Conservation (phyloP, 164 flowering plant genomes). For the Buxus sempervirens region DNA sequence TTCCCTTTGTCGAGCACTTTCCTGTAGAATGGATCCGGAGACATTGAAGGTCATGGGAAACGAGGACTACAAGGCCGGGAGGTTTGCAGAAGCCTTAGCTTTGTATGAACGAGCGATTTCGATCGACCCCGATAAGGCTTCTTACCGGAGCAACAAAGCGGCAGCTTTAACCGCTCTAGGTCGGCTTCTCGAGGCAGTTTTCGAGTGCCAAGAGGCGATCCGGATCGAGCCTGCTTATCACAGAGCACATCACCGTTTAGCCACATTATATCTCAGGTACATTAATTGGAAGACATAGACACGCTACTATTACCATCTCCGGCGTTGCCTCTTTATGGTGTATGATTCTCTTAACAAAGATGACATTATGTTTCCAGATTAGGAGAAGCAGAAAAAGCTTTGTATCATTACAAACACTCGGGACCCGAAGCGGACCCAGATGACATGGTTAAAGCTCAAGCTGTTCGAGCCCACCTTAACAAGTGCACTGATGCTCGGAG, state of each 20-base stretch:
- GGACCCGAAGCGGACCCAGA: constrained; percentile 29
- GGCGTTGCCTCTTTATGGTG: too few species aligned
- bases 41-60: constrained; percentile 68
- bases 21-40: constrained; percentile 48
- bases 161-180: constrained; percentile 73
- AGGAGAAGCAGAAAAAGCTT: constrained; percentile 72
- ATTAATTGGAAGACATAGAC: too few species aligned
- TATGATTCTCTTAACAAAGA: not conserved
- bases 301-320: too few species aligned
- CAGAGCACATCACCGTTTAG: constrained; percentile 76
- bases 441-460: constrained; percentile 42
- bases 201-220: constrained; percentile 67
- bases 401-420: constrained; percentile 51
- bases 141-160: constrained; percentile 61
- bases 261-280: constrained; percentile 71
- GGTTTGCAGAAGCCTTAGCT: constrained; percentile 59
- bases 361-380: constrained; percentile 33
- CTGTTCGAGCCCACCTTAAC: constrained; percentile 35
- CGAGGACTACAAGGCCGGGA: constrained; percentile 71
- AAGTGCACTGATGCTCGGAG: constrained; percentile 50
- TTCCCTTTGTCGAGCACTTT: constrained; percentile 48
- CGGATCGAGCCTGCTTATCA: constrained; percentile 59
- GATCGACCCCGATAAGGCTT: constrained; percentile 52
- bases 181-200: constrained; percentile 60
- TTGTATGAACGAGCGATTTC: constrained; percentile 67